A percentile compares a stretch with the other conserved stretches of the same genome.
Conservation (phyloP, 2,329 filamentous ascomycete species). For the Talaromyces sp. region DNA sequence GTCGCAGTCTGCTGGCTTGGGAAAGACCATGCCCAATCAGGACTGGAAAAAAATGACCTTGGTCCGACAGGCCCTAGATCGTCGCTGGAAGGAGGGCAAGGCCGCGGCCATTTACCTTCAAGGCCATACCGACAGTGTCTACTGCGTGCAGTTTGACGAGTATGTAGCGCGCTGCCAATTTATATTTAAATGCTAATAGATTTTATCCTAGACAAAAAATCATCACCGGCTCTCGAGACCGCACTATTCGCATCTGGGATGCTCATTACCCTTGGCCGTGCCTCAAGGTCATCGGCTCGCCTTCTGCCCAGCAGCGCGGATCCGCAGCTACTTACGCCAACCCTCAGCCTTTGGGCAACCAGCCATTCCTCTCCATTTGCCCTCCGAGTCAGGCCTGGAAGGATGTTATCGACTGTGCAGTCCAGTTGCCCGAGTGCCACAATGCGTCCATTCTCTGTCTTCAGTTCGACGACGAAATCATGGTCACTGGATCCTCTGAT, state of each 20-base stretch:
- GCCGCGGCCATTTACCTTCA: slow-evolving; percentile 84
- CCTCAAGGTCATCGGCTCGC: slow-evolving; percentile 72
- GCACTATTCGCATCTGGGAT: slow-evolving; percentile 94
- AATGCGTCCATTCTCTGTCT: slow-evolving; percentile 90
- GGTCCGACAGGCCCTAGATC: slow-evolving; percentile 69
- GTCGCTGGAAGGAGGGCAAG: slow-evolving; percentile 73
- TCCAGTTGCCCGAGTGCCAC: slow-evolving; percentile 59
- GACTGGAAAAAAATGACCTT: slow-evolving; percentile 85
- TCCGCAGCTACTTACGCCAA: slow-evolving; percentile 16
- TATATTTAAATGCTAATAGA: neutral
- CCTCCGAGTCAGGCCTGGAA: slow-evolving; percentile 49
- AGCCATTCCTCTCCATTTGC: slow-evolving; percentile 46
- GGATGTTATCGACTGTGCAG: slow-evolving; percentile 43
- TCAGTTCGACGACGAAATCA: slow-evolving; percentile 86
- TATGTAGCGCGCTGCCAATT: slow-evolving; percentile 44
- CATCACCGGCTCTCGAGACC: slow-evolving; percentile 91
- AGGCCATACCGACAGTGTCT: slow-evolving; percentile 92
- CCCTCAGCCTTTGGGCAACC: slow-evolving; percentile 33
- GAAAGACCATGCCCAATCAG: slow-evolving; percentile 55
- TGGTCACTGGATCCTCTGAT: slow-evolving; percentile 94
- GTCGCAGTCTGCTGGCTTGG: slow-evolving; percentile 48
- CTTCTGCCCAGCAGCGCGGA: slow-evolving; percentile 15
- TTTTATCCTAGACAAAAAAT: slow-evolving; percentile 69
- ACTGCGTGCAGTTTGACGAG: slow-evolving; percentile 98
- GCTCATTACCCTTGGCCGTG: slow-evolving; percentile 78